Percentiles rank a stretch among this genome's conserved stretches.
These are phyloP conservation scores for Ophiocordyceps robertsii DNA, from an alignment of 2,329 filamentous ascomycete genomes.

Conservation along the genomic window DNA sequence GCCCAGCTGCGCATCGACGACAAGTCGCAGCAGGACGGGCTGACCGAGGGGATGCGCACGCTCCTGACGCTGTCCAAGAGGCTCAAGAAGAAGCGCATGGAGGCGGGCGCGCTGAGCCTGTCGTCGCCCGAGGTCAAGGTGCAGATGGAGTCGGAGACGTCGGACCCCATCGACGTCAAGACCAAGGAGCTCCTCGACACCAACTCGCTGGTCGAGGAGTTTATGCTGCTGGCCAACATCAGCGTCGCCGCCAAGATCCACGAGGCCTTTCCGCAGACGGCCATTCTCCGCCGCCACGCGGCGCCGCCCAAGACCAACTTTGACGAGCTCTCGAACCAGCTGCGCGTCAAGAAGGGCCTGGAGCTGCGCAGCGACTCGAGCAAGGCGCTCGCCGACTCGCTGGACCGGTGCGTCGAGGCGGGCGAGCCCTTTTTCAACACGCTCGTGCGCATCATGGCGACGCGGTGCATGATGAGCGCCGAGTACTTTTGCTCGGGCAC, in stretches of 20 bases:
- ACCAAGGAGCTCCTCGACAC: conserved; percentile 90
- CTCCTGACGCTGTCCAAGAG: conserved; percentile 84
- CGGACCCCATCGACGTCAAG: conserved; percentile 90
- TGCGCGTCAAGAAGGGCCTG: conserved; percentile 73
- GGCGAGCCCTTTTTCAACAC: conserved; percentile 96
- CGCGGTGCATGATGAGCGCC: conserved; percentile 96
- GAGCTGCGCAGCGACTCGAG: conserved; percentile 76
- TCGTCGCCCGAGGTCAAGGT: conserved; percentile 97
- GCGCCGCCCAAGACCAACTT: conserved; percentile 94
- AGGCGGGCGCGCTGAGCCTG: conserved; percentile 85
- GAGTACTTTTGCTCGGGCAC: conserved; percentile 97
- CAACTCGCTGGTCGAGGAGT: conserved; percentile 95
- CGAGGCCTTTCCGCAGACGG: conserved; percentile 85
- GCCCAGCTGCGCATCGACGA: conserved; percentile 93
- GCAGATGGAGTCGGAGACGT: conserved; percentile 88
- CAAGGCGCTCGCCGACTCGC: conserved; percentile 81
- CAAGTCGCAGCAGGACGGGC: conserved; percentile 68
- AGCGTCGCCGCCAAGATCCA: conserved; percentile 86
- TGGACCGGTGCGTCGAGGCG: conserved; percentile 71
- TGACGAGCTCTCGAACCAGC: conserved; percentile 81
- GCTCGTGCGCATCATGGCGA: conserved; percentile 91
- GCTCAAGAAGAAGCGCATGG: conserved; percentile 88
- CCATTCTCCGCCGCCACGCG: conserved; percentile 81
- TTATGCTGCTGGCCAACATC: conserved; percentile 97
- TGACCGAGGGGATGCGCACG: conserved; percentile 79